These are phyloP conservation scores for Yarrowia phangngaensis DNA, from an alignment of 805 yeast genomes.

Conservation along the genomic window DNA sequence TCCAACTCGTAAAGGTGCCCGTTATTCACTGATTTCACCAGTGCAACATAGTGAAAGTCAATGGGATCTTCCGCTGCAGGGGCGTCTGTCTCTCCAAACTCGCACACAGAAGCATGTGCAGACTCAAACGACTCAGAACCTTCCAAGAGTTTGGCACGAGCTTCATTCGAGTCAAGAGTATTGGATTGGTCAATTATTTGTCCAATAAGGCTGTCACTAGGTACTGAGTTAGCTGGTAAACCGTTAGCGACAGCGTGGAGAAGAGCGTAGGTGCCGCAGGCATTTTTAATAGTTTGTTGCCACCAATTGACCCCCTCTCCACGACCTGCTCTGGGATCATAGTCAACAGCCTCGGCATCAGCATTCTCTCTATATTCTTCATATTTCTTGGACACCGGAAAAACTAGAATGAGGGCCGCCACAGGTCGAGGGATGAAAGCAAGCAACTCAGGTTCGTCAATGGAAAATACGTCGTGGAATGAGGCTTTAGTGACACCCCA, in stretches of 20 bases:
- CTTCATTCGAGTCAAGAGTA: slow-evolving; percentile 35
- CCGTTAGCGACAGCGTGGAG: slow-evolving; percentile 56
- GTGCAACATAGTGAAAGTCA: slow-evolving; percentile 74
- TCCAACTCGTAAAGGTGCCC: slow-evolving; percentile 76
- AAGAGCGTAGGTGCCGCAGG: slow-evolving; percentile 89
- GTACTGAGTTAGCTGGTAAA: slow-evolving; percentile 36
- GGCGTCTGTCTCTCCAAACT: slow-evolving; percentile 41
- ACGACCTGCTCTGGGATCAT: slow-evolving; percentile 32
- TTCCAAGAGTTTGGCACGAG: slow-evolving; percentile 47
- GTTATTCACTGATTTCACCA: slow-evolving; percentile 51
- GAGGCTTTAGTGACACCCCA: slow-evolving; percentile 62
- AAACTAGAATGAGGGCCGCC: slow-evolving; percentile 68
- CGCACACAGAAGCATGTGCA: slow-evolving; percentile 42
- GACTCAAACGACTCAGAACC: slow-evolving; percentile 42
- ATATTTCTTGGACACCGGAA: slow-evolving; percentile 68
- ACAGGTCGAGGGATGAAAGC: slow-evolving; percentile 80
- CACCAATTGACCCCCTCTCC: slow-evolving; percentile 60
- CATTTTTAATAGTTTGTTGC: slow-evolving; percentile 78
- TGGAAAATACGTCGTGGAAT: slow-evolving; percentile 78
- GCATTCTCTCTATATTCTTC: slow-evolving; percentile 49
- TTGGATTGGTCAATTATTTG: slow-evolving; percentile 36
- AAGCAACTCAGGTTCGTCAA: slow-evolving; percentile 78
- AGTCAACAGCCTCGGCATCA: slow-evolving; percentile 42
- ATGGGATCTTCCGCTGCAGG: slow-evolving; percentile 46
- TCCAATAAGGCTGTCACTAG: slow-evolving; percentile 35